Evolutionary conservation across 1,139 yeast genomes (phyloP), one percentile per base, ranked within the genome.

Genomic region (Barnettozyma hawaiiensis): DNA sequence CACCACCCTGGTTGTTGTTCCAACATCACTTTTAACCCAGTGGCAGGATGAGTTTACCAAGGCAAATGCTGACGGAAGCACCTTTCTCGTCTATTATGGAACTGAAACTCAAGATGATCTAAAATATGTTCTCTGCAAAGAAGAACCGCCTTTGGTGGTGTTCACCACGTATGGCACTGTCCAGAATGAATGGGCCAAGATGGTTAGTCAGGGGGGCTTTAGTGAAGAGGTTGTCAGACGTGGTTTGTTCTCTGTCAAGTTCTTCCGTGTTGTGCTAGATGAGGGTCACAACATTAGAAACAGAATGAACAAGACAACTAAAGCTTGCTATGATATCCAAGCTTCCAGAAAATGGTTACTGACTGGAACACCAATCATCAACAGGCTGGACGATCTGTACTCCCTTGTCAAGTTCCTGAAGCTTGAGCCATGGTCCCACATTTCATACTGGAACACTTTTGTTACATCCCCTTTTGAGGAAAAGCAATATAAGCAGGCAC

Each of bases 311-410:
- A 82, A 82, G 48, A 84, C 96, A 0, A 81, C 97, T 0, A 82
- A 81, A 54, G 85, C 97, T 0, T 74, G 90, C 10, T 79, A 76
- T 60, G 83, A 76, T 31, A 59, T 92, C 19, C 59, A 66, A 12
- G 79, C 86, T 56, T 70, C 71, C 34, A 70, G 95, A 40, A 78
- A 78, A 50, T 92, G 98, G 98, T 73, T 84, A 2, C 66, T 92
- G 36, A 89, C 97, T 0, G 98, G 98, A 12, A 92, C 98, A 0
- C 97, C 98, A 0, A 86, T 92, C 38, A 85, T 90, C 39, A 92
- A 92, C 61, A 67, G 90, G 48, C 69, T 92, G 8, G 96, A 92
- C 59, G 98, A 92, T 62, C 65, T 92, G 40, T 92, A 75, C 58
- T 81, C 96, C 3, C 64, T 89, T 40, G 76, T 89, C 15, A 81